These are phyloP conservation scores for Orbilia javanica DNA, from an alignment of 2,329 filamentous ascomycete genomes.

Conservation along the genomic window DNA sequence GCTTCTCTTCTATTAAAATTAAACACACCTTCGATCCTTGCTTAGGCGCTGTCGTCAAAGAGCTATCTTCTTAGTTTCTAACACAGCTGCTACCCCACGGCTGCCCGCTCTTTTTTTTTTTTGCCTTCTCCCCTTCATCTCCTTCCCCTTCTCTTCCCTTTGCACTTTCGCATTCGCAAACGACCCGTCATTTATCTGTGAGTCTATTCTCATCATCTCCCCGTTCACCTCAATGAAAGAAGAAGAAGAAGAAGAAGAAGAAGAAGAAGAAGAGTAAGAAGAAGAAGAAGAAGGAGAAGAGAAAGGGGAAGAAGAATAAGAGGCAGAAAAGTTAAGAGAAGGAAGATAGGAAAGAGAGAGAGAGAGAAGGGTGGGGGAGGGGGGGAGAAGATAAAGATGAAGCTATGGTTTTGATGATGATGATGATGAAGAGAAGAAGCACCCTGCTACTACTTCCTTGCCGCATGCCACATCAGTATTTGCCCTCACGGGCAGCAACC, in stretches of 20 bases:
- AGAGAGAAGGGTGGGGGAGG: too few relatives aligned
- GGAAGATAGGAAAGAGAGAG: too few relatives aligned
- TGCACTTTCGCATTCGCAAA: neutral
- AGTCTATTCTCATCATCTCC: conserved; percentile 82
- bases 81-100: conserved; percentile 4
- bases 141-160: too few relatives aligned
- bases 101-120: neutral
- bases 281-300: neutral
- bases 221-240: conserved; percentile 65
- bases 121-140: too few relatives aligned
- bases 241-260: too few relatives aligned
- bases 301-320: too few relatives aligned
- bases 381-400: too few relatives aligned
- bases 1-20: too few relatives aligned
- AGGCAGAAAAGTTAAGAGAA: too few relatives aligned
- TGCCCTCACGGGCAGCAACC: neutral
- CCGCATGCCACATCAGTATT: neutral
- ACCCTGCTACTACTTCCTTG: conserved; percentile 69
- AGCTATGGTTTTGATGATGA: too few relatives aligned
- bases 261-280: neutral
- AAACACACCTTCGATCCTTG: too few relatives aligned
- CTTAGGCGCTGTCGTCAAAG: conserved; percentile 2
- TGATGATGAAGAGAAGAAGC: neutral
- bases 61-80: neutral
- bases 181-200: conserved; percentile 65